Evolutionary conservation across 495 filamentous ascomycete species (phyloP), one percentile per base, ranked within the genome.

Genomic region (Tuber indicum): DNA sequence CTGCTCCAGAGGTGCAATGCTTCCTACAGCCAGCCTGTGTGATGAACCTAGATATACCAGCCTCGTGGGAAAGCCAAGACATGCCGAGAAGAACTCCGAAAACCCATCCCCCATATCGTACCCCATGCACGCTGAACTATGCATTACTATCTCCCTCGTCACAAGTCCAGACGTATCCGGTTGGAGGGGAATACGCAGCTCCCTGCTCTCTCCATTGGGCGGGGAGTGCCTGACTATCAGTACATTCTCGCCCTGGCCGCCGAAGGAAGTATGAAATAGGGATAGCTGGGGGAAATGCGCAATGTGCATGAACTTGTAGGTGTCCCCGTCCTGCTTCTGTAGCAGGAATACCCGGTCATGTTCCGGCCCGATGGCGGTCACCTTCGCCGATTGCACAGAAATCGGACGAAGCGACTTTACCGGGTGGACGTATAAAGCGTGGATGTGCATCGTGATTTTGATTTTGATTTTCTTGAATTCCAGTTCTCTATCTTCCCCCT

Each of bases 311-410:
- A 79, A 73, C 21, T 73, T 52, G 26, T 79, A 77, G 42, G 72
- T 32, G 72, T 76, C 70, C 42, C 36, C 83, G 71, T 84, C 84
- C 49, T 73, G 86, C 75, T 90, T 89, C 74, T 92, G 87, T 36
- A 97, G 88, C 89, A 96, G 93, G 83, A 93, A 96, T 23, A 87
- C 86, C 14, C 94, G 90, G 85, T 98, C 94, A 84, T 93, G 88
- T 47, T 85, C 85, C 75, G 96, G 88, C 19, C 94, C 94, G 78
- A 90, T 87, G n/a, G 87, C 84, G 2, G 90, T 90, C 45, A 94
- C 82, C 10, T 85, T 77, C 17, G 91, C 88, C 32, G 86, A 81
- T 4, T 85, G 70, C 49, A 97, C 83, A 42, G 87, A 75, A 44
- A 92, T 88, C 8, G 88, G 90, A 8, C 91, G 89, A 1, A 97